Conservation (phyloP, 2,329 filamentous ascomycete species). For the Aspergillus sp. region DNA sequence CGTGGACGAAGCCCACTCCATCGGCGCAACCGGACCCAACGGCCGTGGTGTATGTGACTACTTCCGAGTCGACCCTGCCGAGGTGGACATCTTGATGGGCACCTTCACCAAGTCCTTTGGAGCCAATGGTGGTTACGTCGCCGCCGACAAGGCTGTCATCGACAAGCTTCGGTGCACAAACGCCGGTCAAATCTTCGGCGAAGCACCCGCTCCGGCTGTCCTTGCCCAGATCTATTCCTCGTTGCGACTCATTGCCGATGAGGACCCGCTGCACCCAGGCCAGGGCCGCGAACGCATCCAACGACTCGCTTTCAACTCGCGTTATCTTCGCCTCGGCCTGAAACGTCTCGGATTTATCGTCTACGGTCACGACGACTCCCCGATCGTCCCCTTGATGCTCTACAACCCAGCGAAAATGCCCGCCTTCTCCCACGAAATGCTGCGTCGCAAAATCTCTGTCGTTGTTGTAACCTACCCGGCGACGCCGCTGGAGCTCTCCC, state of each 20-base stretch:
- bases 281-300: constrained; percentile 91
- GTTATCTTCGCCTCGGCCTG: constrained; percentile 87
- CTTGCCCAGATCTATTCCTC: constrained; percentile 85
- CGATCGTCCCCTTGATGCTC: constrained; percentile 86
- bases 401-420: constrained; percentile 97
- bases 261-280: constrained; percentile 65
- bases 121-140: constrained; percentile 91
- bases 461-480: constrained; percentile 95
- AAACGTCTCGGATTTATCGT: constrained; percentile 93
- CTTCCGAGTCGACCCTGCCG: constrained; percentile 79
- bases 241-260: constrained; percentile 80
- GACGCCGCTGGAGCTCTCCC: constrained; percentile 86
- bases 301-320: constrained; percentile 91
- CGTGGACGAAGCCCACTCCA: constrained; percentile 90
- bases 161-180: constrained; percentile 83
- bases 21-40: constrained; percentile 83
- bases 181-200: constrained; percentile 77
- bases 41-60: constrained; percentile 94
- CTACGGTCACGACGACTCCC: constrained; percentile 92
- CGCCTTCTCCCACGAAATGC: constrained; percentile 95
- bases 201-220: constrained; percentile 80
- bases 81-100: constrained; percentile 94
- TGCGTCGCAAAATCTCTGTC: constrained; percentile 91
- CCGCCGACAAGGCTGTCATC: constrained; percentile 82
- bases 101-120: constrained; percentile 96